Conservation (phyloP, 2,329 filamentous ascomycete species). For the Trichoderma simmonsii region DNA sequence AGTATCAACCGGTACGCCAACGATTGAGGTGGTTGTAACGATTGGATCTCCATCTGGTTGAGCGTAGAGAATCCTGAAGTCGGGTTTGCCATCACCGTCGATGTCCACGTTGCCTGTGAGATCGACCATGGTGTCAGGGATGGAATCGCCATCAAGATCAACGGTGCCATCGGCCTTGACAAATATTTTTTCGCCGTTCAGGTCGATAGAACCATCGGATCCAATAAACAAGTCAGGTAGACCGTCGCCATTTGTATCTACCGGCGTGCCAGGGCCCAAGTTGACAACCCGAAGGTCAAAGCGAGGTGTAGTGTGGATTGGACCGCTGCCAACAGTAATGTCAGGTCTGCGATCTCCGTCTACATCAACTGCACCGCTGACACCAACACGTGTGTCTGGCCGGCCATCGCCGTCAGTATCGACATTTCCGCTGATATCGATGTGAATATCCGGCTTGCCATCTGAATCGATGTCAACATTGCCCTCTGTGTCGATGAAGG, state of each 20-base stretch:
- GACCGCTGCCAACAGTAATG: not conserved
- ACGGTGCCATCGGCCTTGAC: not conserved
- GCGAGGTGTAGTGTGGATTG: not conserved
- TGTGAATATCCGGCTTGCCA: not conserved
- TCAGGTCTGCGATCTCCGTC: not conserved
- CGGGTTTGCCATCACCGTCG: not conserved
- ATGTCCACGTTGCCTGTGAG: not conserved
- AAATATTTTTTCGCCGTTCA: not conserved
- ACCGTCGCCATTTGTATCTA: not conserved
- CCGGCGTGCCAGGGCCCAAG: not conserved
- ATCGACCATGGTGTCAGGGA: not conserved
- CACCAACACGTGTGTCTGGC: not conserved
- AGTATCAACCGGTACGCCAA: not conserved
- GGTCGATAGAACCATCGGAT: not conserved
- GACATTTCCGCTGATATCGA: not conserved
- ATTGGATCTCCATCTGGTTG: not conserved
- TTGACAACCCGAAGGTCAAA: not conserved
- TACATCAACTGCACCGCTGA: not conserved
- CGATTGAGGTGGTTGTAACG: not conserved
- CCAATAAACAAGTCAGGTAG: not conserved
- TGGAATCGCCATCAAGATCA: not conserved
- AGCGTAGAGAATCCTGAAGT: not conserved
- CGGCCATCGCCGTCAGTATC: not conserved
- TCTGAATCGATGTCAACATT: constrained; percentile 6
- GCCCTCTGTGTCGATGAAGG: not conserved